A percentile compares a stretch with the other conserved stretches of the same genome.
Evolutionary conservation across 768 basidiomycete species (phyloP).

Genomic region (Crepidotus variabilis): DNA sequence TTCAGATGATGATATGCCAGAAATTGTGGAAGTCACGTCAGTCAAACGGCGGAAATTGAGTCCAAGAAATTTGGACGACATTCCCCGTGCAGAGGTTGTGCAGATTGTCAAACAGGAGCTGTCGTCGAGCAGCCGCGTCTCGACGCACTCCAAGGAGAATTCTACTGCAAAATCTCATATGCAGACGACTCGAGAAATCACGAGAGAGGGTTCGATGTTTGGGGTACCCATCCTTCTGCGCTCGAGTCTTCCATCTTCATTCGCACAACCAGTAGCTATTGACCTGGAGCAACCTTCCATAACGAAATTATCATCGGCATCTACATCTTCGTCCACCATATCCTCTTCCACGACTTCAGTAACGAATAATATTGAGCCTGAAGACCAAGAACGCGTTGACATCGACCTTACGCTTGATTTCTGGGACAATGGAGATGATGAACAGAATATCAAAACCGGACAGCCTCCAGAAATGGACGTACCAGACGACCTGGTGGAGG

Average conservation of each 20-base stretch:
- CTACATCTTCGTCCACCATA: not conserved
- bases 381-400: slow-evolving; percentile 16
- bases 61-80: slow-evolving; percentile 5
- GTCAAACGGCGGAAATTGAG: slow-evolving; percentile 21
- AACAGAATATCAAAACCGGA: slow-evolving; percentile 15
- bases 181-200: not conserved
- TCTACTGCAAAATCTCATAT: not conserved
- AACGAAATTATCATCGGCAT: not conserved
- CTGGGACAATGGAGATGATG: slow-evolving; percentile 78
- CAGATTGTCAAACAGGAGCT: not conserved
- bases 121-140: not conserved
- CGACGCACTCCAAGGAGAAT: not conserved
- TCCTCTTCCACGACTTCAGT: not conserved
- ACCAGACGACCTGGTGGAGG: not conserved
- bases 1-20: slow-evolving; percentile 38
- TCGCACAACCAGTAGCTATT: not conserved
- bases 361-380: not conserved
- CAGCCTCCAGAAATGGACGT: not conserved
- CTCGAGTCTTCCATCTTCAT: not conserved
- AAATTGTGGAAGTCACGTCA: slow-evolving; percentile 24
- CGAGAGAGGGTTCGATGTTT: slow-evolving; percentile 8
- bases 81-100: not conserved
- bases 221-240: slow-evolving; percentile 16
- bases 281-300: not conserved
- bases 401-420: slow-evolving; percentile 33